Base-by-base conservation (phyloP, 2,329 filamentous ascomycete genomes). In the Cordyceps fumosorosea region DNA sequence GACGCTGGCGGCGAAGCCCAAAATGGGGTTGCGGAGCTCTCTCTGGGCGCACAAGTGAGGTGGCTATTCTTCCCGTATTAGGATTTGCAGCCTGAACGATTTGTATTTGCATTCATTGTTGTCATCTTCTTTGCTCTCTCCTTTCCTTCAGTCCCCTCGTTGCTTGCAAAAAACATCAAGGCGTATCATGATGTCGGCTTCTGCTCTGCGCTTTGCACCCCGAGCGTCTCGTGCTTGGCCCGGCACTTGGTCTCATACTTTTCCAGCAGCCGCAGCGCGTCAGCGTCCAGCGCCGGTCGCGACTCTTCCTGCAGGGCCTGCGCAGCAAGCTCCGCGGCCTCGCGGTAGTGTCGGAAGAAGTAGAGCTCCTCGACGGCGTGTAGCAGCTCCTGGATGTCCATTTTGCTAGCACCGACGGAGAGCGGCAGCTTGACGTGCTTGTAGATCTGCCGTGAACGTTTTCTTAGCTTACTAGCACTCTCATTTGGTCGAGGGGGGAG, bases 341-440 rank as follows among this genome's bases (percentile, higher is more conserved):
- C 77, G 1, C 70, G 69, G 62, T 77, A 85, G 40, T 77, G 72
- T 6, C 75, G 71, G 65, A 80, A 80, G 69, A 82, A 85, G 67
- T 85, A 85, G 51, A 85, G 73, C 70, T 85, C 83, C 68, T 85
- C 82, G 8, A 82, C 79, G 0, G 82, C 83, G 67, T 85, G 81
- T 22, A 84, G 63, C 11, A 82, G 66, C n/a, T 80, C 76, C 65
- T 84, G 81, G 1, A 76, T 72, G 40, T 78, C 74, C 48, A 76
- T 76, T 67, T 84, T 85, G 37, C 74, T 72, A 4, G 76, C 68
- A 4, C 59, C 66, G 11, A 67, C 64, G 3, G 65, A 65, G 12
- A 81, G 65, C 0, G 81, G 81, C 2, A 83, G 66, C 6, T 68
- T 63, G 42, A 83, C 70, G 0, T 70, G 72, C 50, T 77, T 72